A percentile compares a stretch with the other conserved stretches of the same genome.
Evolutionary conservation across 306 rosid species (phyloP).

Genomic region (Elaeagnus macrophylla): DNA sequence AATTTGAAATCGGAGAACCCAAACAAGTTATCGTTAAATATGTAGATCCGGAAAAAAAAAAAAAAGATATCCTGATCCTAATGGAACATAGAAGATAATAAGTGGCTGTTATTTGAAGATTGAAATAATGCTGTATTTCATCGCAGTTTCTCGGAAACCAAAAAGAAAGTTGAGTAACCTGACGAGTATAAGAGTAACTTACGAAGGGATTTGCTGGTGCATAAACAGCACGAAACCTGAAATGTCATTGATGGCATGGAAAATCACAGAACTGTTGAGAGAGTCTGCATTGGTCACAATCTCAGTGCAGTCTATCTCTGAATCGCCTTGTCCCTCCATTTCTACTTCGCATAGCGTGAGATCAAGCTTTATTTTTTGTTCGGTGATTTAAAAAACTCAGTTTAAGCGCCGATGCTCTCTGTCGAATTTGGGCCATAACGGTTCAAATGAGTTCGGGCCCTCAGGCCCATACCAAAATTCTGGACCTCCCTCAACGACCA

Average conservation of each 20-base stretch:
- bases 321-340: constrained; percentile 7
- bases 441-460: too few relatives aligned
- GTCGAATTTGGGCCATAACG: too few relatives aligned
- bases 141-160: constrained; percentile 11
- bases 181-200: constrained; percentile 12
- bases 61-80: too few relatives aligned
- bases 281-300: constrained; percentile 34
- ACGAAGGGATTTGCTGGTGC: constrained; percentile 96
- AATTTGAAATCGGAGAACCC: not conserved
- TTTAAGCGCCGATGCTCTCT: too few relatives aligned
- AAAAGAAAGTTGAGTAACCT: not conserved
- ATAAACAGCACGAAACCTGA: constrained; percentile 63
- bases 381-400: too few relatives aligned
- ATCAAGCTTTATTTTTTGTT: too few relatives aligned
- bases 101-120: too few relatives aligned
- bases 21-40: not conserved
- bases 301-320: constrained; percentile 24
- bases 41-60: too few relatives aligned
- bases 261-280: constrained; percentile 44
- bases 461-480: too few relatives aligned
- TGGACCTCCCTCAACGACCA: too few relatives aligned
- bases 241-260: constrained; percentile 61
- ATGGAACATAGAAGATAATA: too few relatives aligned
- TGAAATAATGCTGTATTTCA: not conserved
- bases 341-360: too few relatives aligned